These are phyloP conservation scores for Zymoseptoria passerinii DNA, from an alignment of 2,329 filamentous ascomycete species.

Conservation along the genomic window DNA sequence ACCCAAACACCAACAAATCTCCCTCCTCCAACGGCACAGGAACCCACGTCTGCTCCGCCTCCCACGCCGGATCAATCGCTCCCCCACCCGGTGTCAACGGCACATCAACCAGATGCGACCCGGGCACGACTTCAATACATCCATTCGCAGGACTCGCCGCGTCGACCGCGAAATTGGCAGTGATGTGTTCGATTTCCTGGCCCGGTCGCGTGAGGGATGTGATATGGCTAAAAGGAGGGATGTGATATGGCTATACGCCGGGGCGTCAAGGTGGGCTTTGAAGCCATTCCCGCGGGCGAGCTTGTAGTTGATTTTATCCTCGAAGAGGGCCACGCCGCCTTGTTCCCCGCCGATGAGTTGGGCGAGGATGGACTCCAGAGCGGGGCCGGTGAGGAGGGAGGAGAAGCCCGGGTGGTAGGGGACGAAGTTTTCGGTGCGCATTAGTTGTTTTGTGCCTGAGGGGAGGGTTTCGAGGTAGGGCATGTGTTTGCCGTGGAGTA, in stretches of 20 bases:
- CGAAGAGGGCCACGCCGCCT: constrained; percentile 34
- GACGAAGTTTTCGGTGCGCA: constrained; percentile 24
- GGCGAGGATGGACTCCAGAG: constrained; percentile 25
- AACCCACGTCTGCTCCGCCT: constrained; percentile 29
- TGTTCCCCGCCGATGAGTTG: constrained; percentile 31
- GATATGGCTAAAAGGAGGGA: constrained; percentile 30
- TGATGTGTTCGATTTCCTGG: constrained; percentile 33
- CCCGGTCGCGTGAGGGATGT: constrained; percentile 10
- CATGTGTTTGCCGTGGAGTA: constrained; percentile 21
- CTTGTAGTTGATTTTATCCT: constrained; percentile 40
- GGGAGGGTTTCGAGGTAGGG: constrained; percentile 22
- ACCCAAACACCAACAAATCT: constrained; percentile 34
- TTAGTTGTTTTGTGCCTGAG: constrained; percentile 14
- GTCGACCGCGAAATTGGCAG: constrained; percentile 35
- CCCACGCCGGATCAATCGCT: constrained; percentile 32
- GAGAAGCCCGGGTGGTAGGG: constrained; percentile 27
- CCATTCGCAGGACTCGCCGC: constrained; percentile 32
- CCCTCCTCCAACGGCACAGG: constrained; percentile 30
- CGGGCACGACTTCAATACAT: constrained; percentile 35
- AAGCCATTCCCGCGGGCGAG: constrained; percentile 36
- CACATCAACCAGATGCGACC: constrained; percentile 32
- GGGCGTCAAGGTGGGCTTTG: constrained; percentile 35
- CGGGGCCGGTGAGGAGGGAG: constrained; percentile 30
- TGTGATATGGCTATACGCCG: constrained; percentile 35
- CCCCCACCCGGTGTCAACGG: constrained; percentile 27